A percentile compares a stretch with the other conserved stretches of the same genome.
Evolutionary conservation across 257 asterid genomes (phyloP).

Genomic region (Rhazya stricta): DNA sequence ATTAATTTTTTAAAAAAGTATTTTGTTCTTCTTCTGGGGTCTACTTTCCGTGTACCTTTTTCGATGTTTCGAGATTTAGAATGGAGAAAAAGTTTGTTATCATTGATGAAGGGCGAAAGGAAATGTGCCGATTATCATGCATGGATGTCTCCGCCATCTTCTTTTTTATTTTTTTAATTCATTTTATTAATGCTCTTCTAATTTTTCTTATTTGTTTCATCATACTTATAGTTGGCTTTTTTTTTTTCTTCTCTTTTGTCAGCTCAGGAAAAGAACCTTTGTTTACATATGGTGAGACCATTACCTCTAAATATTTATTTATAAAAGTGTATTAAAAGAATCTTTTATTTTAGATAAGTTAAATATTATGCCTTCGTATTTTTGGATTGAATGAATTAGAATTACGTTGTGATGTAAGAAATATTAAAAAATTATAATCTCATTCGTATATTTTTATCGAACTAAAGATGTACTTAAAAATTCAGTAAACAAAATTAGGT

Average conservation of each 20-base stretch:
- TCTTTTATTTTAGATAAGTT: no score
- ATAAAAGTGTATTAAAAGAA: no score
- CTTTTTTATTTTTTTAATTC: not conserved
- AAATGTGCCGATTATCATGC: not conserved
- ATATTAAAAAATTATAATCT: no score
- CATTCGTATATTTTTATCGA: no score
- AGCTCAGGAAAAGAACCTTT: not conserved
- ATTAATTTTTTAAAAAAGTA: not conserved
- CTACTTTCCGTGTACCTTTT: conserved; percentile 21
- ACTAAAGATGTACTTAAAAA: no score
- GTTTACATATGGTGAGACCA: no score
- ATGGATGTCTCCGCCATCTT: not conserved
- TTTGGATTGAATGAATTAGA: no score
- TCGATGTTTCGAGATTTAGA: conserved; percentile 18
- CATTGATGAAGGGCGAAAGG: not conserved
- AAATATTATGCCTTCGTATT: no score
- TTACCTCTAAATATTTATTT: no score
- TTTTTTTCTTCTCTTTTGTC: not conserved
- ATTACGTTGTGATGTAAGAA: no score
- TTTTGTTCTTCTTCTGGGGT: not conserved
- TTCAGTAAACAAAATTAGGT: no score
- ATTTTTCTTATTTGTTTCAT: not conserved
- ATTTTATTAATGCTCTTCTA: not conserved
- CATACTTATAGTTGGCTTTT: not conserved
- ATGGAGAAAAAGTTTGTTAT: conserved; percentile 21